Base-by-base conservation (phyloP, 768 basidiomycete genomes). In the Pleurotus citrinopileatus region DNA sequence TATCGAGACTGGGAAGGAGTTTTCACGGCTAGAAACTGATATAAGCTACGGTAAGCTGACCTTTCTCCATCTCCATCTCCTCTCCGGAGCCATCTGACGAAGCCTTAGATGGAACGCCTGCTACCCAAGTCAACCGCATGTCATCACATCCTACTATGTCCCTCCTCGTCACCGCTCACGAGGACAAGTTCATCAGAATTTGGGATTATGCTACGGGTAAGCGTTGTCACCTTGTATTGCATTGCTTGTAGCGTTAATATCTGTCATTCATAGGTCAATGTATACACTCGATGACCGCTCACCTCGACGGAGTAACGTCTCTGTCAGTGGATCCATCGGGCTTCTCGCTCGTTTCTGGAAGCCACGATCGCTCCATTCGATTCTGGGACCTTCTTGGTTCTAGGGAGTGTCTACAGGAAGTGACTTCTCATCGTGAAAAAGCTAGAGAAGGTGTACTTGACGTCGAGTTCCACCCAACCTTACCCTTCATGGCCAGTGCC, bases 371-470 rank as follows among this genome's bases (percentile, higher is more conserved):
- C 66, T 95, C 93, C 13, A 75, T 93, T 32, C 89, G 95, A 22
- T 88, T 97, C 72, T 99, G 97, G 97, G 92, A 96, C 67, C 70
- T 98, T 45, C 81, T 91, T 29, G 86, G 86, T 56, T 79, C 86
- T 52, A 81, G 83, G 34, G 80, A 86, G 42, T 96, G 94, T 66
- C 71, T 93, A 12, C 95, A 98, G 63, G 97, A 98, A 68, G 81
- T 91, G 56, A 87, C 90, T 27, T 83, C 82, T 32, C 97, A 98
- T 72, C 83, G 96, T 43, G 83, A 87, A 73, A 96, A 95, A 70
- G 88, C 85, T 37, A 80, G 84, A 50, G 94, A 98, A 68, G 97
- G 97, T 36, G 92, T 96, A 19, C 75, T 97, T 58, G 91, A 86
- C 61, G 87, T 96, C 10, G 86, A 89, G 58, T 90, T 90, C 71